A percentile compares a stretch with the other conserved stretches of the same genome.
phyloP scores from a whole-genome alignment of 2,329 filamentous ascomycete species.

The Fusarium xyrophilum region DNA sequence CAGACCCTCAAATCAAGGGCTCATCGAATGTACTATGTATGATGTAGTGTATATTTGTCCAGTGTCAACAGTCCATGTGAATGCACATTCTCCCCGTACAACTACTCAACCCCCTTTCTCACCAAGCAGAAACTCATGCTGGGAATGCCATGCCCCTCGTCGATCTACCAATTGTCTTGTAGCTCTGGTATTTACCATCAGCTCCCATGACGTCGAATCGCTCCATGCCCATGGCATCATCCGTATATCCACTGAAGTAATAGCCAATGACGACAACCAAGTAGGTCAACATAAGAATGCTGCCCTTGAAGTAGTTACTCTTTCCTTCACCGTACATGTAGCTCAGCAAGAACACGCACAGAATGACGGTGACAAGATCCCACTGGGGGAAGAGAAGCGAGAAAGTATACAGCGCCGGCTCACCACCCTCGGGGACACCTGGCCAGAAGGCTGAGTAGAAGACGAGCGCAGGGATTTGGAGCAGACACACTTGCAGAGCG shows the following conservation, averaged over 20 bases:
- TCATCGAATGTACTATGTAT: conserved; percentile 16
- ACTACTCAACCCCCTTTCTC: not conserved
- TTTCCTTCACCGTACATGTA: conserved; percentile 99
- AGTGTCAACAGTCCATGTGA: conserved; percentile 18
- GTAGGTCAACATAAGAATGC: conserved; percentile 91
- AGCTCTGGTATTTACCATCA: conserved; percentile 58
- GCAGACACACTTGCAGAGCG: conserved; percentile 90
- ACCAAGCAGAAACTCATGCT: conserved; percentile 15
- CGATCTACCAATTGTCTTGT: conserved; percentile 61
- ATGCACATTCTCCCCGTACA: conserved; percentile 3
- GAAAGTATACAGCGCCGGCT: conserved; percentile 69
- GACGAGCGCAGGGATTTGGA: conserved; percentile 93
- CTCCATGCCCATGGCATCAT: conserved; percentile 52
- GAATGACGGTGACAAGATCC: conserved; percentile 97
- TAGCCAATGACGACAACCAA: conserved; percentile 91
- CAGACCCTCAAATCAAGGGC: not conserved
- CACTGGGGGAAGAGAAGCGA: conserved; percentile 96
- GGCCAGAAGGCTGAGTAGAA: conserved; percentile 84
- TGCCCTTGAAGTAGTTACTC: conserved; percentile 99
- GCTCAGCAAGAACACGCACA: conserved; percentile 94
- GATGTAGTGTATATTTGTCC: conserved; percentile 31
- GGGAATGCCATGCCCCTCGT: conserved; percentile 44
- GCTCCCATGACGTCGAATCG: conserved; percentile 62
- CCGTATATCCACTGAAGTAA: conserved; percentile 74
- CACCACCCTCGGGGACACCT: conserved; percentile 46